Evolutionary conservation across 176 grass and related monocot genomes (phyloP).

Genomic region (Areca catechu): DNA sequence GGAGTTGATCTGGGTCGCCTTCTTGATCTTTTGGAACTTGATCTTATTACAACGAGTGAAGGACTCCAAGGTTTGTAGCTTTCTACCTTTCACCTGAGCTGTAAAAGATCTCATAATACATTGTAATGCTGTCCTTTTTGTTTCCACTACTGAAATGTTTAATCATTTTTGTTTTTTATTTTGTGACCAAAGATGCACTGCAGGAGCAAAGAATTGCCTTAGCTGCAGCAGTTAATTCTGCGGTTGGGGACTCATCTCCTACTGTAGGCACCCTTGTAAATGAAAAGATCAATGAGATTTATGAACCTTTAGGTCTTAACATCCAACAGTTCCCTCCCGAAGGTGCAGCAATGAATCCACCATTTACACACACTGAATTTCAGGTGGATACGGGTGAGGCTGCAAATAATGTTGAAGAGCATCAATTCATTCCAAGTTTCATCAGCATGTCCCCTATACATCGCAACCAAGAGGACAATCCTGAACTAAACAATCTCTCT

Average conservation of each 20-base stretch:
- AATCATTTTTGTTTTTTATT: not conserved
- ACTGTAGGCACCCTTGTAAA: slow-evolving; percentile 13
- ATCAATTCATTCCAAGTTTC: slow-evolving; percentile 83
- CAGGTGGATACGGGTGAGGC: slow-evolving; percentile 38
- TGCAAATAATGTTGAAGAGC: slow-evolving; percentile 61
- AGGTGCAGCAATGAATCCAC: slow-evolving; percentile 28
- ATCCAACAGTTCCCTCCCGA: slow-evolving; percentile 52
- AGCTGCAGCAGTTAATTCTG: slow-evolving; percentile 40
- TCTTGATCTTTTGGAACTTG: slow-evolving; percentile 82
- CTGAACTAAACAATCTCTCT: slow-evolving; percentile 34
- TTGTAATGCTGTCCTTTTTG: no score
- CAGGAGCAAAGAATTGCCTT: slow-evolving; percentile 64
- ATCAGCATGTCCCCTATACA: slow-evolving; percentile 46
- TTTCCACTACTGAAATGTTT: not conserved
- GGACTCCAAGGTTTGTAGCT: slow-evolving; percentile 45
- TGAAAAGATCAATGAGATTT: slow-evolving; percentile 56
- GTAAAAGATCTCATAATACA: no score
- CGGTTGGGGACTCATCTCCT: slow-evolving; percentile 51
- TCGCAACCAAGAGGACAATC: slow-evolving; percentile 18
- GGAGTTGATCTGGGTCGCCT: slow-evolving; percentile 92
- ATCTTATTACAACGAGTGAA: slow-evolving; percentile 73
- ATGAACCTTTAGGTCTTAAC: slow-evolving; percentile 66
- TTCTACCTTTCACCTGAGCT: no score
- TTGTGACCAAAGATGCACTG: slow-evolving; percentile 53
- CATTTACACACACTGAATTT: slow-evolving; percentile 4